Conservation (phyloP, 1,284 basidiomycete species). For the Entoloma clypeatum region DNA sequence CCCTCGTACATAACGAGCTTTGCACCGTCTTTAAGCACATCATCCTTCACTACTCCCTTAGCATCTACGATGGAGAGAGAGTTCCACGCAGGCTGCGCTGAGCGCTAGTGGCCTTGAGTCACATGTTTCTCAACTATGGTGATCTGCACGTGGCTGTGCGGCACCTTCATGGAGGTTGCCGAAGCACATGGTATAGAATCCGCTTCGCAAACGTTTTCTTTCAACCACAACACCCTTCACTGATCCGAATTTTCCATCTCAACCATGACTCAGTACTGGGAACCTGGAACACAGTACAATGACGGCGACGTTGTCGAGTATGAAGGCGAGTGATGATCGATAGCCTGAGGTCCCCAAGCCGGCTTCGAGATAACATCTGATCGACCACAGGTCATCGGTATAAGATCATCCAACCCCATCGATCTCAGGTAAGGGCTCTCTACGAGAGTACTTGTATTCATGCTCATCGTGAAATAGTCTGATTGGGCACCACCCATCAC, state of each 20-base stretch:
- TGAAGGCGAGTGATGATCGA: no score
- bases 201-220: no score
- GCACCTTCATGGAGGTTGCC: no score
- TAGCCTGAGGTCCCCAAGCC: no score
- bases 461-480: conserved; percentile 31
- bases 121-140: no score
- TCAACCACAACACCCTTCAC: no score
- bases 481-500: conserved; percentile 62
- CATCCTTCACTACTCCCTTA: conserved; percentile 11
- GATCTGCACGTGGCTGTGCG: no score
- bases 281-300: conserved; percentile 61
- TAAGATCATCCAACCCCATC: conserved; percentile 68
- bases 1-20: conserved; percentile 17
- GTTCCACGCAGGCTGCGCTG: conserved; percentile 15
- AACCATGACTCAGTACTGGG: conserved; percentile 50
- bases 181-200: no score
- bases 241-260: no score
- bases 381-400: conserved; percentile 60
- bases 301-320: conserved; percentile 54
- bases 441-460: background rate
- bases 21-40: conserved; percentile 16
- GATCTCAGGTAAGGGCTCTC: conserved; percentile 52
- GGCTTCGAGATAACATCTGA: no score
- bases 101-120: conserved; percentile 15
- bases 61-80: conserved; percentile 15